Base-by-base conservation (phyloP, 768 basidiomycete species). In the Hygrocybe punicea region DNA sequence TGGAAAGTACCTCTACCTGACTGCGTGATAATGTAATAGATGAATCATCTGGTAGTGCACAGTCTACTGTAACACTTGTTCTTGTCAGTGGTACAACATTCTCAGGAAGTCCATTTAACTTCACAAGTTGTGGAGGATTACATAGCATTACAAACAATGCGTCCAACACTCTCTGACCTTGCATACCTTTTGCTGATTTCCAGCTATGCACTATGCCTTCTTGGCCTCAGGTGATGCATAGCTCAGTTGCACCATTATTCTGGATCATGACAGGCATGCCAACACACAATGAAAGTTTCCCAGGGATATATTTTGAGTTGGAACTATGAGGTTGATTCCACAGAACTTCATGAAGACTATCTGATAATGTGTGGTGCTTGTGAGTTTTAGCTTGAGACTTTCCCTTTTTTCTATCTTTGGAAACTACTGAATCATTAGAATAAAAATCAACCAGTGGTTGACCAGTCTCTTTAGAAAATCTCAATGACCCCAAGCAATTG, bases 381-480 rank as follows among this genome's bases (percentile, higher is more conserved):
- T 29, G 29, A 29, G 29, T 29, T 29, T 4, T 8, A 29, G 29
- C 29, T 29, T 29, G 29, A 29, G 29, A 29, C 29, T 29, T 29
- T 29, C 29, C 29, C 29, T 29, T 29, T 29, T 29, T 29, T 29
- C 29, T 29, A 29, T 29, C 29, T 29, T 29, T 29, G 29, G 29
- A 29, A 29, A 29, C 29, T 29, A 29, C 8, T 29, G 29, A 29
- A 29, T 29, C 29, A 29, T 29, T 8, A 7, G 68, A 75, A 68
- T 53, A 58, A 68, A 46, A 72, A 71, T 63, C 49, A 5, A 35
- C 36, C 1, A 74, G 44, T 2, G 39, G 16, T 53, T 69, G 67
- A 11, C 51, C 35, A 9, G 56, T 63, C 11, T 74, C 72, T 4
- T 45, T n/a, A 6, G 73, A 72, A 71, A 73, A 76, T 35, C 65